phyloP scores from a whole-genome alignment of 139 green algal genomes.

The Pedinophyceae sp. region DNA sequence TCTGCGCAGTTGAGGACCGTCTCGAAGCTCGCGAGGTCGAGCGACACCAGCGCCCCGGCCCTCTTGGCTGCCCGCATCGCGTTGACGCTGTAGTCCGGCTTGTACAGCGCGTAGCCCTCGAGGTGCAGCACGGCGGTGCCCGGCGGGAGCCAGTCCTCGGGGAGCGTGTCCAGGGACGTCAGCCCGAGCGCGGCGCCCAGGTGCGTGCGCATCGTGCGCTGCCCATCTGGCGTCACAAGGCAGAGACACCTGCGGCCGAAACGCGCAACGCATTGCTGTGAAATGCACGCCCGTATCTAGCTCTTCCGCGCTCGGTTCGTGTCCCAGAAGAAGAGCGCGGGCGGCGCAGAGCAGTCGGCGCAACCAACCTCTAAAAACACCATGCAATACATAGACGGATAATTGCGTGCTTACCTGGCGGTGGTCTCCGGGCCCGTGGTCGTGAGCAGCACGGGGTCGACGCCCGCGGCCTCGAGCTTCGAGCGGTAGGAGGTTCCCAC shows the following conservation, averaged over 20 bases:
- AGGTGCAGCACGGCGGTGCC: conserved; percentile 38
- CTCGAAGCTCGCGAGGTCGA: conserved; percentile 78
- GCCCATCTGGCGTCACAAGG: conserved; percentile 43
- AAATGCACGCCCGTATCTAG: neutral
- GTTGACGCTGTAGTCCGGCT: conserved; percentile 12
- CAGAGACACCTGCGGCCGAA: neutral
- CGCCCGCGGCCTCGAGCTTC: conserved; percentile 26
- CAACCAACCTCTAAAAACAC: neutral
- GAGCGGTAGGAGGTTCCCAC: conserved; percentile 30
- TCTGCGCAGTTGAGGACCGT: conserved; percentile 13
- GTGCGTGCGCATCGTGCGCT: conserved; percentile 82
- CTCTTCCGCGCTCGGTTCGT: neutral
- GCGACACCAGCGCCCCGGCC: conserved; percentile 24
- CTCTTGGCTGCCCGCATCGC: conserved; percentile 17
- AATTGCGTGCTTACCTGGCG: neutral
- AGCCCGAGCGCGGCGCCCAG: conserved; percentile 55
- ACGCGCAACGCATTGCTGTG: neutral
- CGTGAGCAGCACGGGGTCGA: conserved; percentile 33
- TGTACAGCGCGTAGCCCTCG: conserved; percentile 67
- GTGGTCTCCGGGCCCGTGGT: conserved; percentile 46
- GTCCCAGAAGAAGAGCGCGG: neutral
- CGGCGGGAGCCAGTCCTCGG: conserved; percentile 11
- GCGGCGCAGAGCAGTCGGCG: too few species aligned
- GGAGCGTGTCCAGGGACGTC: conserved; percentile 15
- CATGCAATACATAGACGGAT: neutral